A percentile compares a stretch with the other conserved stretches of the same genome.
These are phyloP conservation scores for Clonostachys solani DNA, from an alignment of 2,329 filamentous ascomycete genomes.

Conservation along the genomic window DNA sequence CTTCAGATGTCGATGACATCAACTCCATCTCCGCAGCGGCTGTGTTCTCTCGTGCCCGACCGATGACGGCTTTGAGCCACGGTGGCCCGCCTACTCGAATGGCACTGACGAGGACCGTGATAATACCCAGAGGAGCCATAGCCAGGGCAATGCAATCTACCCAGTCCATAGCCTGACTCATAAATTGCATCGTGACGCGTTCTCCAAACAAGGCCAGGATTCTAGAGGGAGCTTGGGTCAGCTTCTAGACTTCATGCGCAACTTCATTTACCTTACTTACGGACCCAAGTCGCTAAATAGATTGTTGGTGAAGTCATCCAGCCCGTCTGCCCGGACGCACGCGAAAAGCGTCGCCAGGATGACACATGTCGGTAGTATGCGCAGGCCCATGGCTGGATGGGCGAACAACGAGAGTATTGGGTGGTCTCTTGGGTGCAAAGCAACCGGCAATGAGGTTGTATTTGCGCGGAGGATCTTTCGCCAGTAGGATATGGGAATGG, in stretches of 20 bases:
- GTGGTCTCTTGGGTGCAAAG: no score
- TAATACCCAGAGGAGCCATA: slow-evolving; percentile 34
- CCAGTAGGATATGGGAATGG: no score
- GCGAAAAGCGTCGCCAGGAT: no score
- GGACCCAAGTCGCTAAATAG: slow-evolving; percentile 2
- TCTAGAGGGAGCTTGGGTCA: neutral
- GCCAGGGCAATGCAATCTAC: slow-evolving; percentile 38
- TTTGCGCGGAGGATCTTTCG: no score
- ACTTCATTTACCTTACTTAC: neutral
- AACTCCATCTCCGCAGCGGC: slow-evolving; percentile 1
- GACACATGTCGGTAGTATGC: no score
- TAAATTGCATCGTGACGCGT: slow-evolving; percentile 37
- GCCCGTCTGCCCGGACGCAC: neutral
- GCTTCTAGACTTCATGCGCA: no score
- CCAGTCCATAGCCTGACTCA: slow-evolving; percentile 30
- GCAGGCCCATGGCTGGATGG: no score
- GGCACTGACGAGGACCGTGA: slow-evolving; percentile 33
- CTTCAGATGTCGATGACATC: slow-evolving; percentile 2
- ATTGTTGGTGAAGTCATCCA: slow-evolving; percentile 4
- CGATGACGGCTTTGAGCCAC: slow-evolving; percentile 34
- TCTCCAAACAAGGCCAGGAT: slow-evolving; percentile 30
- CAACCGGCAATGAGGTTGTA: no score
- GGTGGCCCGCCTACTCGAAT: slow-evolving; percentile 34
- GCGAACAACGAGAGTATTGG: no score
- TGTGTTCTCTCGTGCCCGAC: slow-evolving; percentile 13